Base-by-base conservation (phyloP, 73 alveolate genomes). In the Paramecium biaurelia region DNA sequence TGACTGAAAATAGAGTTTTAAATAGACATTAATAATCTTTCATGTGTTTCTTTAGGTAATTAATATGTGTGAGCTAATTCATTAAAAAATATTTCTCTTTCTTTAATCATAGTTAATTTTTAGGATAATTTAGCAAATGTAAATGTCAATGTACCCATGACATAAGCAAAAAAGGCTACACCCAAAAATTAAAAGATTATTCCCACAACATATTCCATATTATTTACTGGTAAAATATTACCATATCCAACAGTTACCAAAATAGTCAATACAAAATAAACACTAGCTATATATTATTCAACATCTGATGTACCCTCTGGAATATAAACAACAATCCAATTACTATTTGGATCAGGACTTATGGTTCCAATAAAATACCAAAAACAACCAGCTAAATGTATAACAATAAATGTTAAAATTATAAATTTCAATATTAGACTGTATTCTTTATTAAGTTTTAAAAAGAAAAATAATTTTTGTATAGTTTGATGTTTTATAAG, bases 161-260 rank as follows among this genome's bases (percentile, higher is more conserved):
- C 87, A 74, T 74, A 74, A 38, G 87, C 57, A 18, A 74, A 74
- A 18, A 74, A 74, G 34, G 87, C 87, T 11, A 74, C 87, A 14
- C 87, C 87, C 12, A 74, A 12, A 74, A 74, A 74, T 38, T 74
- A 14, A 34, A 74, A 74, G 20, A 74, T 38, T 9, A 74, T 74
- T 35, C 59, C 59, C 12, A 35, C 41, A 10, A 74, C 59, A 43
- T 35, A 74, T 42, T 79, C 90, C 30, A 43, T 43, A 79, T 79
- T 42, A 45, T 79, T 79, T 20, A 79, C 90, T 4, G 90, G 90
- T 23, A 47, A 21, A 2, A 79, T 45, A 79, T 79, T 45, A 10
- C 90, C 90, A 79, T 79, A 79, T 18, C 90, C 90, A 21, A 79
- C 90, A 11, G 90, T 79, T 2, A 79, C 70, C 32, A 79, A 24